Evolutionary conservation across 2,329 filamentous ascomycete species (phyloP).

Genomic region (Colletotrichum eremochloae): DNA sequence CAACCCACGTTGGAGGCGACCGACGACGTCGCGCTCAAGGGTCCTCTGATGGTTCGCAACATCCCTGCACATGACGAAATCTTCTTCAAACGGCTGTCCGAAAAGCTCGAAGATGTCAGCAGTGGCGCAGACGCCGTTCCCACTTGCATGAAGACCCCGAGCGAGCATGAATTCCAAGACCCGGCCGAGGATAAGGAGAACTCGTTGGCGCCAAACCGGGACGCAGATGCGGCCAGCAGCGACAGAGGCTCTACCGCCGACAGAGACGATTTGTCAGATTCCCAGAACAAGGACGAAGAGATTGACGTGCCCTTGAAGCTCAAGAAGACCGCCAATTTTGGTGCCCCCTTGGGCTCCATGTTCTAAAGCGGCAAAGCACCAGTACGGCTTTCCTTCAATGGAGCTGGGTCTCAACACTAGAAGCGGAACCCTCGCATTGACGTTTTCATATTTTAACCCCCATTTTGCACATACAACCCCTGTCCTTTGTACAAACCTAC

Average conservation of each 20-base stretch:
- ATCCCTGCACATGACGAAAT: conserved; percentile 68
- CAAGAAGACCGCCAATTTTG: conserved; percentile 55
- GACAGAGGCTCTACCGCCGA: conserved; percentile 39
- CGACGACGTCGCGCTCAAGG: conserved; percentile 63
- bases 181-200: conserved; percentile 37
- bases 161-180: conserved; percentile 47
- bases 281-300: conserved; percentile 49
- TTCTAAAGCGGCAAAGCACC: conserved; percentile 23
- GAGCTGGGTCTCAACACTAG: conserved; percentile 19
- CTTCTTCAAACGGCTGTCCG: conserved; percentile 64
- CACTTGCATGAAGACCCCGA: conserved; percentile 54
- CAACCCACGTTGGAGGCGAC: conserved; percentile 53
- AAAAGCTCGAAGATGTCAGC: conserved; percentile 65
- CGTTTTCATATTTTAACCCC: conserved; percentile 22
- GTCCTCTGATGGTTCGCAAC: conserved; percentile 68
- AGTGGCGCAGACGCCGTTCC: conserved; percentile 62
- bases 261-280: conserved; percentile 46
- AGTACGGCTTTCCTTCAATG: neutral
- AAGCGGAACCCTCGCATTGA: conserved; percentile 18
- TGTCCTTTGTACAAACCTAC: conserved; percentile 32
- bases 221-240: conserved; percentile 33
- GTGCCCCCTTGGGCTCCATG: conserved; percentile 41
- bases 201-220: conserved; percentile 1
- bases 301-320: conserved; percentile 62
- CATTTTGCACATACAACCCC: conserved; percentile 35